Base-by-base conservation (phyloP, 345 rosid species). In the Arabidopsis suecica region DNA sequence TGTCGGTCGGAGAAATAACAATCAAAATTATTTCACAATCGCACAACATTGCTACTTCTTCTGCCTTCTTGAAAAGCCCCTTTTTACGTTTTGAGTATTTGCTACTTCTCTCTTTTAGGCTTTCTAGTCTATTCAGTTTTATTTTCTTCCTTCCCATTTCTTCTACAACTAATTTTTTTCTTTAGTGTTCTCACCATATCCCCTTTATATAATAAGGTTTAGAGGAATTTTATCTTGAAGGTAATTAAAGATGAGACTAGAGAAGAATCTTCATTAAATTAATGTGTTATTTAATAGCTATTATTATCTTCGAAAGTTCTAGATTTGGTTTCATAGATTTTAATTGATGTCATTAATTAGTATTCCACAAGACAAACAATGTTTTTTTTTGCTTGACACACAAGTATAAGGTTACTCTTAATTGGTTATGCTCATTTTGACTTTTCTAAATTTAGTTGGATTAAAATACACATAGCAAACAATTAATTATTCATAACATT, bases 11-110 rank as follows among this genome's bases (percentile, higher is more conserved):
- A 50, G 79, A 75, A 51, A 75, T 18, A 0, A 51, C 18, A 34
- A 73, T 3, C 45, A 40, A 7, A 58, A 76, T 14, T 4, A 78
- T 11, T 56, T 65, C 62, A 49, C 12, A 5, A n/a, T 58, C 72
- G 11, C 73, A 78, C 14, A 78, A 14, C 0, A 47, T 0, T 7
- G 45, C 22, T 8, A 78, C 20, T 38, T 78, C 77, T n/a, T 70
- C 81, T 0, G 83, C 88, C n/a, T 83, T 84, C 63, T 88, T 86
- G 0, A 86, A 13, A 20, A 86, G 1, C 0, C 89, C 82, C 0
- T 32, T 23, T 41, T 80, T 88, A 2, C 88, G 70, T 83, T 86
- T 86, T n/a, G 88, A 84, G 10, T 60, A 88, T 54, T 80, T 86
- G 16, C 47, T 62, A 1, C 83, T 83, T 65, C 85, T 84, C 3